A percentile compares a stretch with the other conserved stretches of the same genome.
Conservation (phyloP, 1,284 basidiomycete genomes). For the Macrocybe sp. region DNA sequence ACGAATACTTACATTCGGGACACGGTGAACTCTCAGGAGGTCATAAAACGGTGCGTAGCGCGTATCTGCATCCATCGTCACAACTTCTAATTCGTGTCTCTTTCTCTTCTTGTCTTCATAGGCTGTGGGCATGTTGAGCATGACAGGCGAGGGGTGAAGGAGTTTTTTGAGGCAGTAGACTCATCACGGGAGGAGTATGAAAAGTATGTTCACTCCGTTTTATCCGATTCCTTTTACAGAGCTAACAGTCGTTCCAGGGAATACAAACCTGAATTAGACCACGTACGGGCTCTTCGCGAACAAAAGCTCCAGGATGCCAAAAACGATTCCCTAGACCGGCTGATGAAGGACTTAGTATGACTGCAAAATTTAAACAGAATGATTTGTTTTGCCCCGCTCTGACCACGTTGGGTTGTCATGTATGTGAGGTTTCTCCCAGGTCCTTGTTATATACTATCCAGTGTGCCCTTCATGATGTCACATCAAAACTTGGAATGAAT, state of each 20-base stretch:
- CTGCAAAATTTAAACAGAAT: too few species aligned
- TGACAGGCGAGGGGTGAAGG: conserved; percentile 92
- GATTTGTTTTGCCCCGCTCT: too few species aligned
- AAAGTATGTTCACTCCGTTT: conserved; percentile 42
- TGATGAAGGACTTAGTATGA: conserved; percentile 94
- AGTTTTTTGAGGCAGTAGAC: conserved; percentile 90
- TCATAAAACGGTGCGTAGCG: conserved; percentile 95
- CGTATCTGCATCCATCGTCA: conserved; percentile 10
- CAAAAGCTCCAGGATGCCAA: conserved; percentile 65
- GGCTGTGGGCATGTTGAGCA: conserved; percentile 94
- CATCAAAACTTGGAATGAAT: conserved; percentile 9
- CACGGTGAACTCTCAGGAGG: conserved; percentile 93
- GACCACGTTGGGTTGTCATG: conserved; percentile 5
- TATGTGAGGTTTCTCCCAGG: conserved; percentile 8
- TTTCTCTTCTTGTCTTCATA: conserved; percentile 28
- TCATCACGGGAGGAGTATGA: conserved; percentile 86
- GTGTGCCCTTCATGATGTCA: conserved; percentile 7
- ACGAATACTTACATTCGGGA: conserved; percentile 98
- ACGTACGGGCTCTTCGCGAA: conserved; percentile 57
- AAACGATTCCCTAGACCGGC: conserved; percentile 73
- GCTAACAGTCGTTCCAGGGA: conserved; percentile 48
- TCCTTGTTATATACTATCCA: conserved; percentile 1
- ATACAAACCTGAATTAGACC: conserved; percentile 87
- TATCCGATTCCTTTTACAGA: conserved; percentile 1
- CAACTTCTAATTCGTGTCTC: conserved; percentile 16